These are phyloP conservation scores for Cordyceps cateniannulata DNA, from an alignment of 2,329 filamentous ascomycete genomes.

Conservation along the genomic window DNA sequence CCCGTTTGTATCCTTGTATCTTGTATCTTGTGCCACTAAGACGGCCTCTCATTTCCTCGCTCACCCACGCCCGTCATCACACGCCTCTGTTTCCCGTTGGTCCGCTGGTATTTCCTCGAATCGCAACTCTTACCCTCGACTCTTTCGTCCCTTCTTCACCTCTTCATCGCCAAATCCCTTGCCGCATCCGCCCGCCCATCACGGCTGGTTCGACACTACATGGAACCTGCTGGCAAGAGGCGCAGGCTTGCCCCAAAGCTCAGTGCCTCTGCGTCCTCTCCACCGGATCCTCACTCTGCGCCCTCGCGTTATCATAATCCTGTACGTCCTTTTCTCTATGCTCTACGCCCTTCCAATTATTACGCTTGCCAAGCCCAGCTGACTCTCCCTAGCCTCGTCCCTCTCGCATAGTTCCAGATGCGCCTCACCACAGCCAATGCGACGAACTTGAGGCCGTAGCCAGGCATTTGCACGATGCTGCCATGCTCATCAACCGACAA, in stretches of 20 bases:
- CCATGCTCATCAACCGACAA: constrained; percentile 60
- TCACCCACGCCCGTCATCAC: background rate
- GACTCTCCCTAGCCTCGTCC: background rate
- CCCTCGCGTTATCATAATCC: constrained; percentile 17
- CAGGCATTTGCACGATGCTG: constrained; percentile 61
- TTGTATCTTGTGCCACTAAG: background rate
- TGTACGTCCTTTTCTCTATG: background rate
- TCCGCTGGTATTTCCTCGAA: background rate
- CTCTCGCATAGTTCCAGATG: background rate
- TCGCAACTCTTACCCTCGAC: background rate
- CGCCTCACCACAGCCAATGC: constrained; percentile 33
- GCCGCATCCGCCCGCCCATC: background rate
- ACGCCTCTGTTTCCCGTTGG: background rate
- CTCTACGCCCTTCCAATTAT: background rate
- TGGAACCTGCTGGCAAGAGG: constrained; percentile 38
- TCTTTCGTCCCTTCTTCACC: background rate
- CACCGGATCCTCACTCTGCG: constrained; percentile 16
- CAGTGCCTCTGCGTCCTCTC: constrained; percentile 15
- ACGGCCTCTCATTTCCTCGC: background rate
- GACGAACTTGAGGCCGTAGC: constrained; percentile 62
- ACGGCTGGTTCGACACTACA: constrained; percentile 16
- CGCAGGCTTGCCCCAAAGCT: constrained; percentile 39
- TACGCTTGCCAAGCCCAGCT: background rate
- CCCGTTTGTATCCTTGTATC: background rate
- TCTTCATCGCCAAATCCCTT: background rate